Evolutionary conservation across 352 stramenopile genomes (phyloP).

Genomic region (Globisporangium acanthophoron): DNA sequence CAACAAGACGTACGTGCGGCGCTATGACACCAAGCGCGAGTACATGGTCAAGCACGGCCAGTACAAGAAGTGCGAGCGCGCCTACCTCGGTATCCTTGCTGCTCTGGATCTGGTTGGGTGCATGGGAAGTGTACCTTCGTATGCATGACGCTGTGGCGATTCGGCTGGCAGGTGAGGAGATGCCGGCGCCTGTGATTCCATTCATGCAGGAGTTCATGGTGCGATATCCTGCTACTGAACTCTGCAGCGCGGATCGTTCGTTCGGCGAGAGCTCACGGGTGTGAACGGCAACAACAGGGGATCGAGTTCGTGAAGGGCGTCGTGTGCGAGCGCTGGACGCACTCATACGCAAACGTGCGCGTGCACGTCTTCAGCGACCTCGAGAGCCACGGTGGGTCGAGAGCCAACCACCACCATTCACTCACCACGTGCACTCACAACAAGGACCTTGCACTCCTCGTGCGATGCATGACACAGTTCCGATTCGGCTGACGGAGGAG

Average conservation of each 20-base stretch:
- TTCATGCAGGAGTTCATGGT: slow-evolving; percentile 50
- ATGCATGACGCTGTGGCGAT: too few relatives aligned
- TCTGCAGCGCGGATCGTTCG: too few relatives aligned
- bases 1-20: slow-evolving; percentile 63
- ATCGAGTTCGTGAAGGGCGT: slow-evolving; percentile 50
- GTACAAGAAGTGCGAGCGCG: slow-evolving; percentile 65
- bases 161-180: slow-evolving; percentile 26
- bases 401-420: neutral
- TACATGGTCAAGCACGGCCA: slow-evolving; percentile 70
- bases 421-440: neutral
- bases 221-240: neutral
- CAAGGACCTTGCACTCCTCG: neutral
- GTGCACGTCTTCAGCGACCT: slow-evolving; percentile 59
- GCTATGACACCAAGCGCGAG: slow-evolving; percentile 62
- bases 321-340: slow-evolving; percentile 62
- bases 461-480: slow-evolving; percentile 21
- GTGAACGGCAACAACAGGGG: slow-evolving; percentile 19
- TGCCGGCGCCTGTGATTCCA: slow-evolving; percentile 49
- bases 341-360: slow-evolving; percentile 39
- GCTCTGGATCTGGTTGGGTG: neutral
- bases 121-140: too few relatives aligned
- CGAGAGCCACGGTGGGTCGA: slow-evolving; percentile 24
- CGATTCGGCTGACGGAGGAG: slow-evolving; percentile 62
- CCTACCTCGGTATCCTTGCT: slow-evolving; percentile 36
- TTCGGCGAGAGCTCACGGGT: neutral